These are phyloP conservation scores for Saturnispora bothae DNA, from an alignment of 805 yeast genomes.

Conservation along the genomic window DNA sequence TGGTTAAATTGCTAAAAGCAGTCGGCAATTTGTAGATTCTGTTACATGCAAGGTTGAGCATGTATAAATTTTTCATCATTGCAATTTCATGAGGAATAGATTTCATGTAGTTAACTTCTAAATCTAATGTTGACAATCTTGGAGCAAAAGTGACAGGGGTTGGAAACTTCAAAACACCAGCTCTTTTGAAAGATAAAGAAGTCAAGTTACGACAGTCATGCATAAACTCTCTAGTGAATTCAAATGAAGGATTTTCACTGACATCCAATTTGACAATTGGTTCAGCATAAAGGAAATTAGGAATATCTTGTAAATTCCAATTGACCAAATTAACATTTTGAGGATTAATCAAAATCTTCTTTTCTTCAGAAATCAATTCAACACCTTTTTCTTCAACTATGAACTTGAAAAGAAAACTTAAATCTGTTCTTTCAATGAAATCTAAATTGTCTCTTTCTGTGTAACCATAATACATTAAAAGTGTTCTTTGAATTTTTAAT, in stretches of 20 bases:
- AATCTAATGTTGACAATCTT: conserved; percentile 53
- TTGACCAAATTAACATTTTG: conserved; percentile 64
- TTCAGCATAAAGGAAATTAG: conserved; percentile 70
- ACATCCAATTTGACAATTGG: conserved; percentile 77
- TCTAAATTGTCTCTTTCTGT: conserved; percentile 65
- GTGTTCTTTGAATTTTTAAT: conserved; percentile 61
- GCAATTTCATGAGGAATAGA: conserved; percentile 49
- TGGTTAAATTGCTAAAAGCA: conserved; percentile 43
- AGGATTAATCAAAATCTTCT: conserved; percentile 41
- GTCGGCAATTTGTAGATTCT: conserved; percentile 54
- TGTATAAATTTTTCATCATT: conserved; percentile 42
- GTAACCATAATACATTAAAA: conserved; percentile 69
- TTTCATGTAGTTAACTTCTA: conserved; percentile 71
- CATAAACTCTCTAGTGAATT: conserved; percentile 74
- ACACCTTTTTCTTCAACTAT: conserved; percentile 63
- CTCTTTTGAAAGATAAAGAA: conserved; percentile 56
- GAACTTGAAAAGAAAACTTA: conserved; percentile 74
- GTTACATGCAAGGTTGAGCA: conserved; percentile 64
- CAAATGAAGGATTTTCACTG: conserved; percentile 77
- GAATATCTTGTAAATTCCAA: conserved; percentile 72
- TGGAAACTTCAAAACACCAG: conserved; percentile 70
- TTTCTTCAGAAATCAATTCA: conserved; percentile 24
- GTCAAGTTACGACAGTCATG: conserved; percentile 66
- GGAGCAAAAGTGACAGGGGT: conserved; percentile 59
- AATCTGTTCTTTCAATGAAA: conserved; percentile 74